phyloP scores from a whole-genome alignment of 257 asterid genomes.

The Jacaranda mimosifolia region DNA sequence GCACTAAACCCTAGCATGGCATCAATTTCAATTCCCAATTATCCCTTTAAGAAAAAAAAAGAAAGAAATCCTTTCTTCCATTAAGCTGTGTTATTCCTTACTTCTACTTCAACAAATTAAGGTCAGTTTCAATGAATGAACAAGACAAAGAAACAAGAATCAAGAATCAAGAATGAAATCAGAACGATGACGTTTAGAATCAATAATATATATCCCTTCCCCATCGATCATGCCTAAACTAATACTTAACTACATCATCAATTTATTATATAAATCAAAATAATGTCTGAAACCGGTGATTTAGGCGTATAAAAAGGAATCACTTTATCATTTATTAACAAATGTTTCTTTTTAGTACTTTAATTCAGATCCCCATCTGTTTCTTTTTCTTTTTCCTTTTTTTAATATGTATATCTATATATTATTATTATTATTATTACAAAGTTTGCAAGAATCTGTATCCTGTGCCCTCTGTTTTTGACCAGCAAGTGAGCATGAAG shows the following conservation, averaged over 20 bases:
- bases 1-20: neutral
- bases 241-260: neutral
- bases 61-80: neutral
- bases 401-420: neutral
- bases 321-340: conserved; percentile 32
- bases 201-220: conserved; percentile 13
- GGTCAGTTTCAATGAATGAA: conserved; percentile 27
- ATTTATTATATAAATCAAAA: neutral
- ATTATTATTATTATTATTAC: too few relatives aligned
- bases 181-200: conserved; percentile 27
- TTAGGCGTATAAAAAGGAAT: conserved; percentile 58
- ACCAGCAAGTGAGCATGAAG: conserved; percentile 37
- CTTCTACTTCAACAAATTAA: conserved; percentile 10
- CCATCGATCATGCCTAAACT: too few relatives aligned
- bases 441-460: conserved; percentile 40
- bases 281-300: conserved; percentile 44
- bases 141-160: conserved; percentile 34
- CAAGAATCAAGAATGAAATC: conserved; percentile 44
- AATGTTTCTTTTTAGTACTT: conserved; percentile 39
- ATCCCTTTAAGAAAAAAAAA: too few relatives aligned
- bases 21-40: neutral
- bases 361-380: conserved; percentile 11
- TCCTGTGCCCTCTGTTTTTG: conserved; percentile 42
- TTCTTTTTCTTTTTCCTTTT: neutral
- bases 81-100: conserved; percentile 24